These are phyloP conservation scores for Paramyrothecium roridum DNA, from an alignment of 2,329 filamentous ascomycete species.

Conservation along the genomic window DNA sequence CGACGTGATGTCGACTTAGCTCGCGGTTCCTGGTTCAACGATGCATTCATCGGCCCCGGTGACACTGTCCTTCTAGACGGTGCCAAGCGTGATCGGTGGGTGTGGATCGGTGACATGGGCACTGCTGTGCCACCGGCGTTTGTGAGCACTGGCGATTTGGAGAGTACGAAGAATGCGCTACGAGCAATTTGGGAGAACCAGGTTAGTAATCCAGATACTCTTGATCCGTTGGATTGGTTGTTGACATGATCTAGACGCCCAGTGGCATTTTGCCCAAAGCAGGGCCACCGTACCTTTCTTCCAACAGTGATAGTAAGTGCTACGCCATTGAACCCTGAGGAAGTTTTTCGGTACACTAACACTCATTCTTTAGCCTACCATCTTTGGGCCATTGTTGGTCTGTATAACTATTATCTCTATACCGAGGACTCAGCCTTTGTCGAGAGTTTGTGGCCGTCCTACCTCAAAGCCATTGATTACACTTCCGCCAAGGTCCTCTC, in stretches of 20 bases:
- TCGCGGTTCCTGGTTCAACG: constrained; percentile 23
- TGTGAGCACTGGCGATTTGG: constrained; percentile 51
- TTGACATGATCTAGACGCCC: not conserved
- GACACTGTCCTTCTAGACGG: constrained; percentile 43
- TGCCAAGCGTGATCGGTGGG: constrained; percentile 55
- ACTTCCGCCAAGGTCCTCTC: constrained; percentile 25
- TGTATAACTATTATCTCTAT: constrained; percentile 53
- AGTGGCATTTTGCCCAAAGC: constrained; percentile 48
- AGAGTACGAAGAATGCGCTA: constrained; percentile 46
- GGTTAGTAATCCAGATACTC: constrained; percentile 15
- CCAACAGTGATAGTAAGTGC: not conserved
- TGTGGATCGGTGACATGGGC: constrained; percentile 61
- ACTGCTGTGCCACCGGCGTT: constrained; percentile 52
- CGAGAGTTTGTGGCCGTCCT: constrained; percentile 23
- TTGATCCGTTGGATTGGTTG: not conserved
- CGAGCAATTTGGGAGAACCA: constrained; percentile 45
- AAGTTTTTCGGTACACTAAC: not conserved
- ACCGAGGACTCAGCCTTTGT: constrained; percentile 13
- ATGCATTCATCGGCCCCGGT: constrained; percentile 27
- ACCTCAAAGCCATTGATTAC: constrained; percentile 23
- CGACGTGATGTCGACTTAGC: constrained; percentile 11
- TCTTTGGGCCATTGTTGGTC: constrained; percentile 47
- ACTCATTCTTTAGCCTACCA: constrained; percentile 17
- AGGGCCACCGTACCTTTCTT: constrained; percentile 35
- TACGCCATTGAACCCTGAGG: not conserved